A percentile compares a stretch with the other conserved stretches of the same genome.
These are phyloP conservation scores for Beta macrorhiza DNA, from an alignment of 179 eudicot genomes.

Conservation along the genomic window DNA sequence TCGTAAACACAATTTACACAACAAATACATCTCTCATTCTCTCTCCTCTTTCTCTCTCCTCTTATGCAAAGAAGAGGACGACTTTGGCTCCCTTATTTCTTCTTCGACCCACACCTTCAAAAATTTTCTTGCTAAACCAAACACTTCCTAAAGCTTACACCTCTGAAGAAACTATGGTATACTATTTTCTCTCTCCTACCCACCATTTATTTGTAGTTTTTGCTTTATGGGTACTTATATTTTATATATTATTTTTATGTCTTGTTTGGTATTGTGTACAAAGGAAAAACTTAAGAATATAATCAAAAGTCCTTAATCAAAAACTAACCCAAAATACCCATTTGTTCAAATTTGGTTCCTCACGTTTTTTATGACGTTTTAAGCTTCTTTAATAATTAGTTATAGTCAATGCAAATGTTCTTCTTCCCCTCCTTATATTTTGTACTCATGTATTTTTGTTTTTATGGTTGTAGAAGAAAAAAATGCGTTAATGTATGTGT, in stretches of 20 bases:
- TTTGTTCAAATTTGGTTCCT: slow-evolving; percentile 25
- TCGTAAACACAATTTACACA: slow-evolving; percentile 20
- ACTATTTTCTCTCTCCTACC: not conserved
- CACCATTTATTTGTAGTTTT: not conserved
- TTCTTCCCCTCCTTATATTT: not conserved
- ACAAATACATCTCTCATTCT: too few species aligned
- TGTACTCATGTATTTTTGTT: slow-evolving; percentile 4
- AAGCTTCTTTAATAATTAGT: slow-evolving; percentile 20
- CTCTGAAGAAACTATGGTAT: slow-evolving; percentile 18
- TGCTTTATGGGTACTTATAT: not conserved
- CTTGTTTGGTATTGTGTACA: slow-evolving; percentile 21
- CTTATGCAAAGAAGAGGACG: slow-evolving; percentile 26
- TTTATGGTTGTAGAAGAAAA: slow-evolving; percentile 8
- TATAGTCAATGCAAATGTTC: slow-evolving; percentile 31
- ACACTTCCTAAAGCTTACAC: slow-evolving; percentile 8
- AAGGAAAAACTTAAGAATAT: slow-evolving; percentile 8
- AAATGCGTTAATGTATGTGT: slow-evolving; percentile 27
- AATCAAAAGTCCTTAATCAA: not conserved
- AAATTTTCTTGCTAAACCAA: not conserved
- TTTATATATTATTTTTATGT: not conserved
- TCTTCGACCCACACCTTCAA: not conserved
- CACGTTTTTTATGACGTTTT: slow-evolving; percentile 28
- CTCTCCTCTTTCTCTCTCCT: slow-evolving; percentile 13
- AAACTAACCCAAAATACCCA: slow-evolving; percentile 26
- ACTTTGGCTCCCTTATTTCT: slow-evolving; percentile 27